Evolutionary conservation across 2,329 filamentous ascomycete species (phyloP), one percentile per base, ranked within the genome.

Genomic region (Coniochaeta sp.): DNA sequence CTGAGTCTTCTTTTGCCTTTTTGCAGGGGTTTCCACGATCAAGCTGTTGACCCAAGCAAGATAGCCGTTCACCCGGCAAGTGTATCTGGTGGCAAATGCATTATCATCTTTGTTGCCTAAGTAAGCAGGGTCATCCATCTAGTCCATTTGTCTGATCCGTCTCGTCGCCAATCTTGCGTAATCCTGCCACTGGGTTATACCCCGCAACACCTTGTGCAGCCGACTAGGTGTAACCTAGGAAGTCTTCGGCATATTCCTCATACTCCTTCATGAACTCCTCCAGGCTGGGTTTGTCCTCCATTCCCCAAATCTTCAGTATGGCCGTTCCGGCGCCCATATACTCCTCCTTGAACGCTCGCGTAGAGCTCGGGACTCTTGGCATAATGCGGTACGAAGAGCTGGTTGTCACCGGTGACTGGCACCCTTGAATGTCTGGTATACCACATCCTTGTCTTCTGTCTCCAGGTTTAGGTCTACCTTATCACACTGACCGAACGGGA

Each of bases 401-500:
- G 54, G 26, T 60, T 62, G 22, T 62, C 56, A 1, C 58, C 58
- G 13, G 55, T 59, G 6, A 60, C 53, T 53, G 9, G 58, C 59
- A 1, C 55, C 58, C 26, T 57, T 56, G 52, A 62, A 61, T 3
- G 52, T 42, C 35, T 61, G 57, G 49, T 61, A 60, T 13, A 42
- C 35, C 6, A 60, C 56, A 31, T 40, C 53, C 14, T 51, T 40
- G 2, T 45, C 20, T n/a, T 53, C 52, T 6, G 35, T 20, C 1
- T 24, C n/a, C n/a, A n/a, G n/a, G n/a, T n/a, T n/a, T n/a, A 62
- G 49, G 42, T 61, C 52, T 3, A 61, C 57, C 26, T 31, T 12
- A 9, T 57, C 53, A 31, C 59, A 62, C 32, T 61, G 58, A 3
- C 58, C 58, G 32, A 60, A 61, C n/a, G n/a, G n/a, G n/a, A n/a